Evolutionary conservation across 2,329 filamentous ascomycete genomes (phyloP).

Genomic region (Claviceps cyperi): DNA sequence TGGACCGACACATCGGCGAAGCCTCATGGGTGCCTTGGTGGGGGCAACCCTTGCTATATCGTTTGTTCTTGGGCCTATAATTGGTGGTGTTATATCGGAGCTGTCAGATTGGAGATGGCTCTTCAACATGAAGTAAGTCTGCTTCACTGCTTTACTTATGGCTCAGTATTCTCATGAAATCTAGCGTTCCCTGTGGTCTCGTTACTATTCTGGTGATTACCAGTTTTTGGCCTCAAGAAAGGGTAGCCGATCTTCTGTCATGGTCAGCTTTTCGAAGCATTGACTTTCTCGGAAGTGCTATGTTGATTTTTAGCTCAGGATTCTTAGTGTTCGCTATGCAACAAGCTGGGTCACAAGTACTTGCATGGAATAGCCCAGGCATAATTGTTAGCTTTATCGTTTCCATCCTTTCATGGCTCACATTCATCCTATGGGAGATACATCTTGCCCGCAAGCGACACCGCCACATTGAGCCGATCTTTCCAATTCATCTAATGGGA

Average conservation of each 20-base stretch:
- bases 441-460: conserved; percentile 24
- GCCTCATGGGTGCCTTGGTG: conserved; percentile 38
- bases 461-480: conserved; percentile 36
- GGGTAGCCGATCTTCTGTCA: conserved; percentile 22
- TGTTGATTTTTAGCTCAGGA: conserved; percentile 36
- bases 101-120: conserved; percentile 42
- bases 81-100: conserved; percentile 42
- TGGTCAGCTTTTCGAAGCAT: conserved; percentile 30
- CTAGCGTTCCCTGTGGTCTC: conserved; percentile 34
- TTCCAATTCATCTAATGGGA: conserved; percentile 33
- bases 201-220: conserved; percentile 31
- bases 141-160: neutral
- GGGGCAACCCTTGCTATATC: conserved; percentile 41
- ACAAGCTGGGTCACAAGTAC: conserved; percentile 38
- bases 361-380: conserved; percentile 35
- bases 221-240: conserved; percentile 29
- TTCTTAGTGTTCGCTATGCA: conserved; percentile 42
- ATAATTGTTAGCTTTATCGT: conserved; percentile 34
- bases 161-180: conserved; percentile 5
- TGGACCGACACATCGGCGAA: conserved; percentile 36
- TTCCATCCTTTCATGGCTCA: conserved; percentile 31
- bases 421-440: conserved; percentile 37
- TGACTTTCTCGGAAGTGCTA: conserved; percentile 36
- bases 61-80: conserved; percentile 42
- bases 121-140: conserved; percentile 45